Evolutionary conservation across 208 protist species (phyloP), one percentile per base, ranked within the genome.

Genomic region (Leishmania braziliensis): DNA sequence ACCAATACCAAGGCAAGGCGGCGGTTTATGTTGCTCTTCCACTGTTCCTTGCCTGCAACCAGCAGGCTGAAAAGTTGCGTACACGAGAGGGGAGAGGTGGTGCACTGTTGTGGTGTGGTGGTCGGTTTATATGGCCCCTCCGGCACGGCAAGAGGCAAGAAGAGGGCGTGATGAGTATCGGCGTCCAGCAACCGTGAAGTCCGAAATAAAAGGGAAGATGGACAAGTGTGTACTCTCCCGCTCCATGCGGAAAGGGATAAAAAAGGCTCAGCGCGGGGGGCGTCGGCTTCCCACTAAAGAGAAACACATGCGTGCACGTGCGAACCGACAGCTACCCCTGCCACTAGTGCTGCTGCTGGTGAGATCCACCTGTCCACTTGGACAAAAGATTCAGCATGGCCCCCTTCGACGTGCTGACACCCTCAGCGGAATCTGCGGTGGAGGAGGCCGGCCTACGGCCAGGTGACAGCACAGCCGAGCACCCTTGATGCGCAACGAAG

Each of bases 321-420:
- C 33, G 48, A 29, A 10, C 5, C 5, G 12, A 33, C 12, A 36
- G 48, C 51, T n/a, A 23, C 39, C 10, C 9, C 43, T 56, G n/a
- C 14, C 5, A 18, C 29, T 39, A 60, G 14, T 36, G 50, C 65
- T 77, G 48, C 43, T 62, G 72, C 51, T 62, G 72, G 48, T 80
- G 63, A 33, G 79, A 86, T 3, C 68, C 71, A 43, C 71, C 77
- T 4, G 56, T 62, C 87, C 87, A 90, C 63, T 88, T 87, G 43
- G 87, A 84, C n/a, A 90, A 36, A 68, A 90, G 65, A 62, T 84
- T 70, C 29, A 86, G 79, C 73, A 88, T 70, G 43, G 75, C 75
- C 0, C 69, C 63, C 23, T 69, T 81, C 23, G 72, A n/a, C 14
- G 66, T 54, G 71, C 51, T 53, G 23, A 8, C 56, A 16, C 48